Evolutionary conservation across 306 rosid genomes (phyloP), one percentile per base, ranked within the genome.

Genomic region (Astragalus membranaceus): DNA sequence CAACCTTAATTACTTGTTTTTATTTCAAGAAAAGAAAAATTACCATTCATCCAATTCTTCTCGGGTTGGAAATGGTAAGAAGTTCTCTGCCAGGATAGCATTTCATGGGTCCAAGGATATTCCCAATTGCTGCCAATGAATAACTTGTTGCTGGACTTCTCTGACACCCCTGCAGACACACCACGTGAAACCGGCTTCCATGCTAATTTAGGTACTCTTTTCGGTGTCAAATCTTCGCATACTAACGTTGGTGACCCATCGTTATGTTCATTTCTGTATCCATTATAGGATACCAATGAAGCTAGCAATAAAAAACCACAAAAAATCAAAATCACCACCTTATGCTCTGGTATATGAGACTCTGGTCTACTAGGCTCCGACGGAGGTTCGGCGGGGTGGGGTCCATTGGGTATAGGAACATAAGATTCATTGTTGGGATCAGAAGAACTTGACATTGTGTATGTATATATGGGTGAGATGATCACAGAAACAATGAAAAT

Each of bases 1-100:
- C 23, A 70, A 58, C 61, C 35, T 3, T 26, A 26, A 26, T 3
- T 26, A 3, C 2, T 26, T 23, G 26, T 23, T 26, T 26, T 35
- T 35, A 5, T 35, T 35, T 35, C 39, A 0, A 20, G 23, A 20
- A 36, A 36, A 36, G 8, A 36, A 7, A 6, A 7, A 11, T 10
- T 82, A 90, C 98, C 98, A 54, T 92, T 92, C 98, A 89, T 90
- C 98, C 98, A 89, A 78, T 92, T 92, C 77, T 80, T 83, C 70
- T 89, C 85, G 0, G 98, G 98, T 72, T 92, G 98, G 69, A 92
- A 92, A 79, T 92, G 98, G 70, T 49, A 92, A 30, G 96, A 85
- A 0, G 91, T 92, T 77, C 98, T 86, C 82, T 92, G 98, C 98
- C 98, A 92, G 0, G 96, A 88, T 35, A 92, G 42, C 89, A 92